A percentile compares a stretch with the other conserved stretches of the same genome.
Evolutionary conservation across 306 rosid genomes (phyloP).

Genomic region (Datisca glomerata): DNA sequence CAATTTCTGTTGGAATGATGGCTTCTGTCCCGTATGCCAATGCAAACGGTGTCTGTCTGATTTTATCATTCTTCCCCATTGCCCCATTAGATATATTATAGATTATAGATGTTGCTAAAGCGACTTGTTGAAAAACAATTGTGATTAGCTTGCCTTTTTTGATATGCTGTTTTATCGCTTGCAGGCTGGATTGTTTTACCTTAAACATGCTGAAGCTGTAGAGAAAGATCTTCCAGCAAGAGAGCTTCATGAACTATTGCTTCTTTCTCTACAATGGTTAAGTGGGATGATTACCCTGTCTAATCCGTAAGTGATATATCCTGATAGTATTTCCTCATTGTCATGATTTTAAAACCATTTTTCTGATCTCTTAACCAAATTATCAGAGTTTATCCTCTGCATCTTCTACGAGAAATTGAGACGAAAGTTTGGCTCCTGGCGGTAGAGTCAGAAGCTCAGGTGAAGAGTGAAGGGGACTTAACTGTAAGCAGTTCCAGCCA

Average conservation of each 20-base stretch:
- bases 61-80: no score
- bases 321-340: background rate
- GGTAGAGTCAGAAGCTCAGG: constrained; percentile 82
- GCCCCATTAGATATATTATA: no score
- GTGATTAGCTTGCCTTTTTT: constrained; percentile 1
- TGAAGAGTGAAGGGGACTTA: constrained; percentile 77
- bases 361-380: constrained; percentile 22
- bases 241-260: constrained; percentile 86
- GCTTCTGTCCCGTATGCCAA: no score
- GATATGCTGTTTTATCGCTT: constrained; percentile 16
- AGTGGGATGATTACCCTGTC: constrained; percentile 87
- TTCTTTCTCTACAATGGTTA: constrained; percentile 93
- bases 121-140: background rate
- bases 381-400: constrained; percentile 70
- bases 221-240: constrained; percentile 93
- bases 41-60: no score
- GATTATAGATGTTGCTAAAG: no score
- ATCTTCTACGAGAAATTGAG: constrained; percentile 94
- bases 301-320: constrained; percentile 51
- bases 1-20: no score
- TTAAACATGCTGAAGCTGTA: constrained; percentile 92
- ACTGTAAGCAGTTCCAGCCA: constrained; percentile 38
- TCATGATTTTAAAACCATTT: constrained; percentile 16
- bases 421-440: constrained; percentile 97
- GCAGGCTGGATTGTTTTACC: constrained; percentile 97